Evolutionary conservation across 2,329 filamentous ascomycete species (phyloP).

Genomic region (Fusarium sp.): DNA sequence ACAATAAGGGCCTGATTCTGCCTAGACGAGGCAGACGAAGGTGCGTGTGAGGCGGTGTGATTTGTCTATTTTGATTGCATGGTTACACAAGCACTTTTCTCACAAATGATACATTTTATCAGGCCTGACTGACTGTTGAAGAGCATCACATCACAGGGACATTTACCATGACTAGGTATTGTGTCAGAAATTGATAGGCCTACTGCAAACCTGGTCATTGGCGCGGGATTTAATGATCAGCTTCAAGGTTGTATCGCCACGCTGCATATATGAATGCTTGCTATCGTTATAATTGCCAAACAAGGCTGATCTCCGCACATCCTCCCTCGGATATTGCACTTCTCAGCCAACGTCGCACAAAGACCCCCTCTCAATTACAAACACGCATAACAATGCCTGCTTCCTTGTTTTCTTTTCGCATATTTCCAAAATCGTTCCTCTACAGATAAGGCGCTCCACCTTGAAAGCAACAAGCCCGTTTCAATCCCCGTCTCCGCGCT

Average conservation of each 20-base stretch:
- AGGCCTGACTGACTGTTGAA: not conserved
- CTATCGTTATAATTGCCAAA: constrained; percentile 1
- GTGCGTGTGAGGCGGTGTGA: constrained; percentile 34
- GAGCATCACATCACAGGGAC: constrained; percentile 5
- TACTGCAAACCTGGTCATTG: not conserved
- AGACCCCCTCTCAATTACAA: constrained; percentile 3
- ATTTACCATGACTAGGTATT: not conserved
- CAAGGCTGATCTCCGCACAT: constrained; percentile 7
- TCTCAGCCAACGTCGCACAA: constrained; percentile 4
- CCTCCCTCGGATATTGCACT: not conserved
- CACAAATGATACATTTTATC: constrained; percentile 22
- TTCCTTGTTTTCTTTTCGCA: not conserved
- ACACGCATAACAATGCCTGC: not conserved
- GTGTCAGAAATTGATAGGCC: constrained; percentile 3
- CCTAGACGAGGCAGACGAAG: constrained; percentile 33
- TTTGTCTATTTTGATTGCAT: constrained; percentile 18
- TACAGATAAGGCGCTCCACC: constrained; percentile 24
- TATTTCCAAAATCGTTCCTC: constrained; percentile 16
- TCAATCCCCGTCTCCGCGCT: constrained; percentile 3
- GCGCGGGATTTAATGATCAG: not conserved
- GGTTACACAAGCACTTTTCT: constrained; percentile 26
- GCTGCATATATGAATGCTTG: not conserved
- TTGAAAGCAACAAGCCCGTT: constrained; percentile 20
- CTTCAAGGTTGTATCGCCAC: constrained; percentile 6
- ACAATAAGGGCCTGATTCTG: constrained; percentile 27